Evolutionary conservation across 352 stramenopile genomes (phyloP), one percentile per base, ranked within the genome.

Genomic region (Phytophthora kernoviae): DNA sequence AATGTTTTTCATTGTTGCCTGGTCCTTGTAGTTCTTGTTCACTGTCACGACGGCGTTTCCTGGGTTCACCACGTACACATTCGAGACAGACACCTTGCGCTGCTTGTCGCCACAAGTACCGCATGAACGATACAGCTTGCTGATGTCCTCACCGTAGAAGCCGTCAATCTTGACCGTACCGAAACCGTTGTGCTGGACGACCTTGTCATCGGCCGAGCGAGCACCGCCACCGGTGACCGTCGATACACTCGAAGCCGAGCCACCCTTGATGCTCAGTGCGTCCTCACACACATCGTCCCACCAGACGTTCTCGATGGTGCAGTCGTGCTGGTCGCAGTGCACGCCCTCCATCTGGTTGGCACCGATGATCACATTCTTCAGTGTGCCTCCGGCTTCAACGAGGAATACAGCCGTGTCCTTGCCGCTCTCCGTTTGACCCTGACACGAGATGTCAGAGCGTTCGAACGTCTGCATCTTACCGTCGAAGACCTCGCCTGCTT

Each of bases 261-360:
- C 37, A 14, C 37, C 37, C 37, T 43, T 43, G 37, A 43, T 21
- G 37, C 37, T 43, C 14, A 43, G 15, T 22, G 37, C 37, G 37
- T 43, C 37, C n/a, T 43, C 37, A 14, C 37, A 43, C 37, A 43
- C 37, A 8, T 43, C 37, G n/a, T 43, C 37, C 37, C 37, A 43
- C 37, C 37, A 43, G 12, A 43, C 37, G n/a, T 43, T 43, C 14
- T 43, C 37, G n/a, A 43, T 43, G 37, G 37, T 43, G 37, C 37
- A 43, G 37, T 43, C 37, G 9, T 43, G 37, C 6, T 43, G 3
- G 37, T 43, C 37, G 37, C 37, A 43, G 37, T 43, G 37, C 14
- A 43, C 37, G 37, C 37, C 37, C n/a, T 43, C 37, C 37, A 43
- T 43, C 21, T 43, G 37, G 37, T 43, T 43, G 12, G n/a, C 18